phyloP scores from a whole-genome alignment of 805 yeast species.

The Barnettozyma salicaria region DNA sequence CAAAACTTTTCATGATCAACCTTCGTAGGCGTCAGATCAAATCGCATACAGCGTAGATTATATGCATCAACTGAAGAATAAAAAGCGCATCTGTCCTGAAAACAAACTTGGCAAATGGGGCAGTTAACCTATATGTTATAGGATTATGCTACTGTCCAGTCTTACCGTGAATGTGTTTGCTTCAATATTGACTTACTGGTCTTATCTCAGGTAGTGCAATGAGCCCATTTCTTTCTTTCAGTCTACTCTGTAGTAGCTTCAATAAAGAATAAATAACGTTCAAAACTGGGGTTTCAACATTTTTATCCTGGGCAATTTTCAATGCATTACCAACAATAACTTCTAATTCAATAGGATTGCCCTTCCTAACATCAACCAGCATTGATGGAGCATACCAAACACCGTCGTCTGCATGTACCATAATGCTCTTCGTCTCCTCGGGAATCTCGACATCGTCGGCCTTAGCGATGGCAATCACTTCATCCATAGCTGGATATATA shows the following conservation, averaged over 20 bases:
- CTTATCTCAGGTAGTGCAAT: slow-evolving; percentile 38
- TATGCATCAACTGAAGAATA: no score
- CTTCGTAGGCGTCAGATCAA: no score
- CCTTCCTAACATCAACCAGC: slow-evolving; percentile 61
- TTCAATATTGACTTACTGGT: no score
- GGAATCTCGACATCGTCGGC: slow-evolving; percentile 59
- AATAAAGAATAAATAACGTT: slow-evolving; percentile 51
- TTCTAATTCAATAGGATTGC: slow-evolving; percentile 66
- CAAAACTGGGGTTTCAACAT: slow-evolving; percentile 56
- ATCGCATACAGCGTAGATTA: no score
- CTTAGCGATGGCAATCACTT: slow-evolving; percentile 57
- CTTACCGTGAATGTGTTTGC: no score
- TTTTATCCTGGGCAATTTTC: slow-evolving; percentile 39
- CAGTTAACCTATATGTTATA: no score
- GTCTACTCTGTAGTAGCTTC: slow-evolving; percentile 53
- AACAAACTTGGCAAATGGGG: no score
- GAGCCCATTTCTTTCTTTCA: slow-evolving; percentile 51
- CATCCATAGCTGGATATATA: slow-evolving; percentile 59
- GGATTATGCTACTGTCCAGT: no score
- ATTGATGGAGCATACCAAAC: slow-evolving; percentile 63
- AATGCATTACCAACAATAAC: slow-evolving; percentile 65
- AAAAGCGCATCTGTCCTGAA: no score
- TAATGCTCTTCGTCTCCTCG: slow-evolving; percentile 39
- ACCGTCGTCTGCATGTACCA: slow-evolving; percentile 55
- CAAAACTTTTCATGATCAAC: no score